A percentile compares a stretch with the other conserved stretches of the same genome.
Evolutionary conservation across 306 rosid genomes (phyloP).

Genomic region (Pyrus communis): DNA sequence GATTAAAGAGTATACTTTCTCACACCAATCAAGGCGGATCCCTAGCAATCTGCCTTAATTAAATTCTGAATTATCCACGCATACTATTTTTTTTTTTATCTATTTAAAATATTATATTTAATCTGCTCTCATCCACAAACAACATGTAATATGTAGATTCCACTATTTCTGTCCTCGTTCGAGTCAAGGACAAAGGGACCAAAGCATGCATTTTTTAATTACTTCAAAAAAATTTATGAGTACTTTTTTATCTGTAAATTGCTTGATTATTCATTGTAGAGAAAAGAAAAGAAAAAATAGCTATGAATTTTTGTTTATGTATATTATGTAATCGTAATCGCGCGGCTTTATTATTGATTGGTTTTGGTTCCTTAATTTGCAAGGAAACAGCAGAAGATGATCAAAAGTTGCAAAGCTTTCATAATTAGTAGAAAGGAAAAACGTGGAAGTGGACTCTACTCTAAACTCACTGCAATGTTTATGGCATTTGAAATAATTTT

Average conservation of each 20-base stretch:
- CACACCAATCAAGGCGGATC: slow-evolving; percentile 2
- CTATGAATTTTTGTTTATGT: neutral
- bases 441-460: neutral
- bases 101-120: neutral
- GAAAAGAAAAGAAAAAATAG: neutral
- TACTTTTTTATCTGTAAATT: too few relatives aligned
- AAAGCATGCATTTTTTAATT: neutral
- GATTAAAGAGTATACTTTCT: slow-evolving; percentile 8
- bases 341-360: neutral
- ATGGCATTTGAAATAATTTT: neutral
- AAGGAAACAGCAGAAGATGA: too few relatives aligned
- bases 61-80: neutral
- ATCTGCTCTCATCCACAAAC: neutral
- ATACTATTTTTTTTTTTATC: neutral
- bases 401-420: neutral
- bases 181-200: neutral
- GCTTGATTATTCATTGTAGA: neutral
- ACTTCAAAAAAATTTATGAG: neutral
- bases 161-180: neutral
- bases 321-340: neutral
- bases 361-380: neutral
- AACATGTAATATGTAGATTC: neutral
- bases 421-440: neutral
- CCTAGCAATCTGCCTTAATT: neutral
- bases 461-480: neutral